These are phyloP conservation scores for Iris pallida DNA, from an alignment of 116 monocot species.

Conservation along the genomic window DNA sequence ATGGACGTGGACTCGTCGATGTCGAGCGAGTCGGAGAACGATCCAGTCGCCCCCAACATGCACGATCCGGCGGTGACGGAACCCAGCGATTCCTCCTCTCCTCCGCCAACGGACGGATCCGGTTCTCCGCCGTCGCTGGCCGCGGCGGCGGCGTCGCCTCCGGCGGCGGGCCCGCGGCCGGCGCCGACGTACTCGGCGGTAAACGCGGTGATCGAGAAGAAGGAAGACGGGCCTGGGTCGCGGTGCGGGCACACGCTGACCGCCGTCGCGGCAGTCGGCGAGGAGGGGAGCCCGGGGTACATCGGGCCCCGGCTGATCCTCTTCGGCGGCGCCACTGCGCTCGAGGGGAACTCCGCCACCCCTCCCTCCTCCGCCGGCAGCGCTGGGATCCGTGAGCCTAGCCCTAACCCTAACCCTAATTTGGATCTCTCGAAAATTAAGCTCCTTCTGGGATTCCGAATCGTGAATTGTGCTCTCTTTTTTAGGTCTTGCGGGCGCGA, in stretches of 20 bases:
- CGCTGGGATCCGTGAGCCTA: conserved; percentile 70
- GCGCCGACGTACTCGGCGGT: conserved; percentile 75
- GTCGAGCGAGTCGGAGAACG: conserved; percentile 36
- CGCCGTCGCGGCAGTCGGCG: conserved; percentile 85
- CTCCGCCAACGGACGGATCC: conserved; percentile 12
- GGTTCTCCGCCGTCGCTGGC: conserved; percentile 3
- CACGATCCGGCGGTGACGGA: conserved; percentile 6
- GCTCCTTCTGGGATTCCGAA: not conserved
- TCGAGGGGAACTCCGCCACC: conserved; percentile 86
- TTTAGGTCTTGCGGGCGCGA: conserved; percentile 97
- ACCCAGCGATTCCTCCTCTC: not conserved
- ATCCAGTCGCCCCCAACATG: conserved; percentile 22
- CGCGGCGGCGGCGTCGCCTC: conserved; percentile 1
- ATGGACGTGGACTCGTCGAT: conserved; percentile 72
- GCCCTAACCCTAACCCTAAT: conserved; percentile 1
- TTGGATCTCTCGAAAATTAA: not conserved
- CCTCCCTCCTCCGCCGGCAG: conserved; percentile 68
- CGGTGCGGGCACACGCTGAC: conserved; percentile 98
- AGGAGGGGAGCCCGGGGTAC: conserved; percentile 77
- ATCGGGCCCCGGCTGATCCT: conserved; percentile 83
- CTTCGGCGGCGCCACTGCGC: conserved; percentile 95
- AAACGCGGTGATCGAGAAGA: conserved; percentile 68
- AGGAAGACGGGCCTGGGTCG: conserved; percentile 93
- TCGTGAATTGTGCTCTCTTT: conserved; percentile 6
- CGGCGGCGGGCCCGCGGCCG: conserved; percentile 59